Percentiles rank a stretch among this genome's conserved stretches.
Conservation (phyloP, 169 alveolate species). For the Cryptosporidium tyzzeri region DNA sequence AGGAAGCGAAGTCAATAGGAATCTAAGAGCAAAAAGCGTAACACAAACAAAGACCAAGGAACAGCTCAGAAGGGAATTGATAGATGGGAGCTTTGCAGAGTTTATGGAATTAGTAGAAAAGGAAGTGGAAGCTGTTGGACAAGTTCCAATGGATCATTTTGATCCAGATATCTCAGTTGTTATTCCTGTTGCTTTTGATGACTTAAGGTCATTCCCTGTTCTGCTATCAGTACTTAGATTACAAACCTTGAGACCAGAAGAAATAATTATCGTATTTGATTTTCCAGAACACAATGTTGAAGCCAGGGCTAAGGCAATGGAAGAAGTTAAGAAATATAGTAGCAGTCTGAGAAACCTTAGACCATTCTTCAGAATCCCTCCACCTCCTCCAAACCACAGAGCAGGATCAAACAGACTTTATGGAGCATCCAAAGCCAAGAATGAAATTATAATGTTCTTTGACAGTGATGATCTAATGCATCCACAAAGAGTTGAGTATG, state of each 20-base stretch:
- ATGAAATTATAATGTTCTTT: constrained; percentile 50
- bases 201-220: constrained; percentile 60
- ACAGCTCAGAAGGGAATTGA: constrained; percentile 45
- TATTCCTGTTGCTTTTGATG: constrained; percentile 68
- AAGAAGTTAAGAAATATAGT: constrained; percentile 34
- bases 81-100: constrained; percentile 28
- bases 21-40: constrained; percentile 10
- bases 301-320: neutral
- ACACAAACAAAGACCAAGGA: neutral
- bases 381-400: constrained; percentile 68
- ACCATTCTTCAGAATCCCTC: constrained; percentile 45
- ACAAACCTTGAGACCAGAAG: constrained; percentile 72
- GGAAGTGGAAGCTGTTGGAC: constrained; percentile 21
- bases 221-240: constrained; percentile 45
- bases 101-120: constrained; percentile 38
- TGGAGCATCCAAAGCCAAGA: constrained; percentile 66
- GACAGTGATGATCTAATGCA: constrained; percentile 71
- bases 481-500: constrained; percentile 68
- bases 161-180: constrained; percentile 60
- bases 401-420: constrained; percentile 64
- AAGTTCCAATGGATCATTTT: constrained; percentile 46
- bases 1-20: neutral
- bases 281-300: constrained; percentile 27
- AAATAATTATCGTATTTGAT: constrained; percentile 54
- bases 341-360: constrained; percentile 41